These are phyloP conservation scores for Spinacia oleracea DNA, from an alignment of 179 eudicot genomes.

Conservation along the genomic window DNA sequence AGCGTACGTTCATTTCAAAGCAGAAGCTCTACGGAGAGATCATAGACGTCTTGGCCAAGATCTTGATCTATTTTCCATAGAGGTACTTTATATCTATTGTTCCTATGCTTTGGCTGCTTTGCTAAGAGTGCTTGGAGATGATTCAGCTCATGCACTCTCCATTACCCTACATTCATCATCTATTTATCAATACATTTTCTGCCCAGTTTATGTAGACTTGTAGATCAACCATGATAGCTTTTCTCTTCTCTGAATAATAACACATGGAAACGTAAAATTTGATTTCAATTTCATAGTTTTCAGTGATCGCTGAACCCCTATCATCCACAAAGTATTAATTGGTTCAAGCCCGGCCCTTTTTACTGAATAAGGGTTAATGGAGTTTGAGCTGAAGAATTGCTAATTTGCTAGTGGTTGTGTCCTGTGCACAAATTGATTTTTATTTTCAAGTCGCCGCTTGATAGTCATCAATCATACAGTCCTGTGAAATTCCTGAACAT, in stretches of 20 bases:
- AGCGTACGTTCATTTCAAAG: conserved; percentile 92
- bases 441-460: background rate
- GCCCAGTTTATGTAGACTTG: background rate
- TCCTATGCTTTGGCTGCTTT: conserved; percentile 7
- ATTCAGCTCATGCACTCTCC: background rate
- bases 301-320: background rate
- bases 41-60: conserved; percentile 99
- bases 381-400: background rate
- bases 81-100: conserved; percentile 44
- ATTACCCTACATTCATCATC: background rate
- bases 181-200: no score
- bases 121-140: no score
- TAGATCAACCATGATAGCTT: background rate
- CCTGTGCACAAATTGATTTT: background rate
- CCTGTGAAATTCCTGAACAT: background rate
- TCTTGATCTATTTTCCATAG: conserved; percentile 94
- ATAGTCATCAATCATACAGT: background rate
- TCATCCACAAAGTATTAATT: background rate
- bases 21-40: conserved; percentile 92
- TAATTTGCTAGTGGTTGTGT: background rate
- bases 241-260: background rate
- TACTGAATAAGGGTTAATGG: background rate
- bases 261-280: background rate
- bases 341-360: background rate
- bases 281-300: background rate